Base-by-base conservation (phyloP, 2,329 filamentous ascomycete species). In the Gnomoniopsis sp. region DNA sequence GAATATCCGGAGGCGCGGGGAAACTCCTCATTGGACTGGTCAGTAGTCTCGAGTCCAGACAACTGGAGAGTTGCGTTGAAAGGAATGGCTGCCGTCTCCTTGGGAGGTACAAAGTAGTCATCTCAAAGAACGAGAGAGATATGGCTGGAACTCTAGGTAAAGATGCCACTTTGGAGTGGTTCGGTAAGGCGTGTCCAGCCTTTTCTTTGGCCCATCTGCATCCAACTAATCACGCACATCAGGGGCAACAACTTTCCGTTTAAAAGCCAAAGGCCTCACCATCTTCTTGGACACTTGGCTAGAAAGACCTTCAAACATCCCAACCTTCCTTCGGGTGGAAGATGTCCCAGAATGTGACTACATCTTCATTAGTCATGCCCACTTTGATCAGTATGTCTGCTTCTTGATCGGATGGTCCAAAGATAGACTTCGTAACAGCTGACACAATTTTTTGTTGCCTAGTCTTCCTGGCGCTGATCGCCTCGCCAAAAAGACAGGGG, bases 391-490 rank as follows among this genome's bases (percentile, higher is more conserved):
- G 63, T 66, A 22, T n/a, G 54, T 23, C 22, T 30, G 3, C 38
- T 6, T 41, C 14, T 6, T 41, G 12, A 15, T n/a, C 6, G 38
- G 38, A 12, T 3, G 12, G n/a, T 41, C 6, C 6, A n/a, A n/a
- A n/a, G n/a, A n/a, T n/a, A n/a, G n/a, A n/a, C n/a, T n/a, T n/a
- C n/a, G n/a, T n/a, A n/a, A n/a, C n/a, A n/a, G n/a, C n/a, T n/a
- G n/a, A n/a, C n/a, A 41, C 17, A 10, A 7, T n/a, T 14, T 14
- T 38, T 17, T 19, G 7, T 17, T 19, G 8, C 17, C 12, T 14
- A 65, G 64, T 26, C 64, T 68, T 15, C 66, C 66, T 0, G 66
- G 65, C 1, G 66, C 67, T 34, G 67, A 68, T 52, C 61, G 64
- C 3, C 55, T 69, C 11, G 67, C 67, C 2, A 50, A 63, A 56